A percentile compares a stretch with the other conserved stretches of the same genome.
These are phyloP conservation scores for Citrus australasica DNA, from an alignment of 345 rosid genomes.

Conservation along the genomic window DNA sequence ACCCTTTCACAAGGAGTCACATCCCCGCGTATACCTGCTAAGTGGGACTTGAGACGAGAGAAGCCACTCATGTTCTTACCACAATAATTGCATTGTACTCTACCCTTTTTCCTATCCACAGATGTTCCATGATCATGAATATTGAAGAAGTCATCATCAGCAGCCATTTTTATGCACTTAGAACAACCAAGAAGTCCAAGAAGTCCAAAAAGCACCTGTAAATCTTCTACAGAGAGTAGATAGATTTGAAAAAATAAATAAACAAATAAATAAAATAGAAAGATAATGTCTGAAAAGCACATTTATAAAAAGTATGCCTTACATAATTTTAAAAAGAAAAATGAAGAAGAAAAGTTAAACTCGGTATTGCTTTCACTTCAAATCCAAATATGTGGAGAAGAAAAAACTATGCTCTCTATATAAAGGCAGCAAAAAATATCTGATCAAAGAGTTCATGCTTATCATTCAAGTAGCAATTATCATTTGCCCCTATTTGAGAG, in stretches of 20 bases:
- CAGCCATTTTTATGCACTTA: constrained; percentile 1
- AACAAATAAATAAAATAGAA: no score
- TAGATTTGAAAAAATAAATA: no score
- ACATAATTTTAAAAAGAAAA: no score
- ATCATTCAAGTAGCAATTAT: not conserved
- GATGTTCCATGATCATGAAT: constrained; percentile 36
- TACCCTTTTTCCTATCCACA: constrained; percentile 18
- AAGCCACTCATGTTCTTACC: constrained; percentile 28
- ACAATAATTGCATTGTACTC: constrained; percentile 53
- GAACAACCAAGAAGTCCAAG: not conserved
- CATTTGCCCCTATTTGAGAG: not conserved
- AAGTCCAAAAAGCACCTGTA: not conserved
- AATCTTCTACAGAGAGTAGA: not conserved
- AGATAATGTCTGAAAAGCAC: no score
- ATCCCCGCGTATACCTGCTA: constrained; percentile 44
- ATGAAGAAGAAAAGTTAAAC: not conserved
- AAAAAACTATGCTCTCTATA: not conserved
- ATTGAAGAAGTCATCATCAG: constrained; percentile 12
- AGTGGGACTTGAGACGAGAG: constrained; percentile 39
- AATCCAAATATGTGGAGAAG: not conserved
- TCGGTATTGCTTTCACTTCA: not conserved
- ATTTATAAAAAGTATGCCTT: no score
- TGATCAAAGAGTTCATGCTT: not conserved
- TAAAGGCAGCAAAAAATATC: not conserved
- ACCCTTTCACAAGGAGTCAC: constrained; percentile 41